Conservation (phyloP, 352 stramenopile genomes). For the Phytophthora sp. region DNA sequence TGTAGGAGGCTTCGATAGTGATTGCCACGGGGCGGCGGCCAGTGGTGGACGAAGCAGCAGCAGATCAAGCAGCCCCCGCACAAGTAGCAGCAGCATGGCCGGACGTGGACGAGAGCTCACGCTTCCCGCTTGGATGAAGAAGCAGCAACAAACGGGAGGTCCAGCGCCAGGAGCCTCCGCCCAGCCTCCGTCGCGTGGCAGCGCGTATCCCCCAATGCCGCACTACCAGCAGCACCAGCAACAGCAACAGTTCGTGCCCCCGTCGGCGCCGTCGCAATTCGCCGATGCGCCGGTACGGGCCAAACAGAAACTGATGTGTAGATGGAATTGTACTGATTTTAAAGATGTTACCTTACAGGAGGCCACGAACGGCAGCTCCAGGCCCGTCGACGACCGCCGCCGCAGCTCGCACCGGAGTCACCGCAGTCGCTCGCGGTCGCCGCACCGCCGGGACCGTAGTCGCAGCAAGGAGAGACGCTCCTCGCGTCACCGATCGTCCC, state of each 20-base stretch:
- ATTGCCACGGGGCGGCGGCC: constrained; percentile 3
- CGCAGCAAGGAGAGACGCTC: constrained; percentile 46
- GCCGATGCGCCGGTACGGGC: constrained; percentile 58
- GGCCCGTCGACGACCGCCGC: constrained; percentile 23
- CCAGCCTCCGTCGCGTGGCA: constrained; percentile 16
- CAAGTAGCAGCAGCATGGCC: constrained; percentile 53
- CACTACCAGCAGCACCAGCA: constrained; percentile 16
- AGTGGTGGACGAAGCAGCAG: constrained; percentile 33
- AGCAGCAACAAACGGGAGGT: constrained; percentile 63
- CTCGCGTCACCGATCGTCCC: constrained; percentile 50
- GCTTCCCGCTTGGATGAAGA: constrained; percentile 90
- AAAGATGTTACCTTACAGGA: constrained; percentile 27
- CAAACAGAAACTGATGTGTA: not conserved
- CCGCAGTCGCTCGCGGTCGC: constrained; percentile 51
- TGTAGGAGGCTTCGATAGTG: not conserved
- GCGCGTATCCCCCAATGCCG: constrained; percentile 29
- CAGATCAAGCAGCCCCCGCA: constrained; percentile 14
- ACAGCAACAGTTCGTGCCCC: constrained; percentile 23
- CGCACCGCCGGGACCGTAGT: constrained; percentile 44
- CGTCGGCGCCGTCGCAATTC: constrained; percentile 56
- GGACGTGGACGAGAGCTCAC: constrained; percentile 84
- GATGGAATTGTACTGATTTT: constrained; percentile 2
- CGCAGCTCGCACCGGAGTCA: constrained; percentile 46
- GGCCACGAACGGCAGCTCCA: constrained; percentile 22
- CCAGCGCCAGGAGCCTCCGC: constrained; percentile 7